Conservation (phyloP, 345 rosid genomes). For the Isatis tinctoria region DNA sequence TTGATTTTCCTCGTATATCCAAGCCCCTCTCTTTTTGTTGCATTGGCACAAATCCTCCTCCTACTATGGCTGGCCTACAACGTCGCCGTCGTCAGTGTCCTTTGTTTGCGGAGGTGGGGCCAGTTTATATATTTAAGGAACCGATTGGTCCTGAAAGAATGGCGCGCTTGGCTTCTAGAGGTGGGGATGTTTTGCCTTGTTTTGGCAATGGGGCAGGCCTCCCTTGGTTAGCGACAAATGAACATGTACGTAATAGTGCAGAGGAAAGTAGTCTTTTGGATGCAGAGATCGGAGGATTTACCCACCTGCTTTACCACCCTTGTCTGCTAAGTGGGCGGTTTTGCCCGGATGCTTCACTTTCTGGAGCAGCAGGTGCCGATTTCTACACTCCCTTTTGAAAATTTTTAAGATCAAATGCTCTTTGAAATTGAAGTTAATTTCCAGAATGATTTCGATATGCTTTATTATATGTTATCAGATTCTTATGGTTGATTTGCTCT, state of each 20-base stretch:
- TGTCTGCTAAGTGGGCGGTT: conserved; percentile 81
- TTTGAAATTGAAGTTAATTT: neutral
- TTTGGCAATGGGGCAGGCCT: conserved; percentile 94
- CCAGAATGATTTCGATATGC: conserved; percentile 1
- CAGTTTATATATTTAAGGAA: conserved; percentile 92
- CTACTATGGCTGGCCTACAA: conserved; percentile 97
- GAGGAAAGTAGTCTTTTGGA: conserved; percentile 84
- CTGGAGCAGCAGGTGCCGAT: conserved; percentile 83
- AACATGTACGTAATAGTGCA: conserved; percentile 48
- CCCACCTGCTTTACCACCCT: conserved; percentile 94
- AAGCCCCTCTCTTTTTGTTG: conserved; percentile 97
- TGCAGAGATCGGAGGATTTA: conserved; percentile 81
- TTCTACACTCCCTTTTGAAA: conserved; percentile 4
- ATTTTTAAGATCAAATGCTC: neutral
- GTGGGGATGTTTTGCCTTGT: conserved; percentile 88
- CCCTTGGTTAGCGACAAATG: conserved; percentile 92
- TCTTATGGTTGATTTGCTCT: conserved; percentile 12
- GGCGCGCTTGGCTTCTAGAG: conserved; percentile 88
- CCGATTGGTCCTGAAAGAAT: conserved; percentile 93
- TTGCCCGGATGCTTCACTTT: conserved; percentile 97
- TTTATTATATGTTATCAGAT: conserved; percentile 5
- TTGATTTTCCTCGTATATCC: conserved; percentile 92
- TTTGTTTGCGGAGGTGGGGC: conserved; percentile 98
- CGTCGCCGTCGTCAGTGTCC: conserved; percentile 99
- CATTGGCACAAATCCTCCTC: conserved; percentile 98